Evolutionary conservation across 2,329 filamentous ascomycete genomes (phyloP).

Genomic region (Macrophomina pseudophaseolina): DNA sequence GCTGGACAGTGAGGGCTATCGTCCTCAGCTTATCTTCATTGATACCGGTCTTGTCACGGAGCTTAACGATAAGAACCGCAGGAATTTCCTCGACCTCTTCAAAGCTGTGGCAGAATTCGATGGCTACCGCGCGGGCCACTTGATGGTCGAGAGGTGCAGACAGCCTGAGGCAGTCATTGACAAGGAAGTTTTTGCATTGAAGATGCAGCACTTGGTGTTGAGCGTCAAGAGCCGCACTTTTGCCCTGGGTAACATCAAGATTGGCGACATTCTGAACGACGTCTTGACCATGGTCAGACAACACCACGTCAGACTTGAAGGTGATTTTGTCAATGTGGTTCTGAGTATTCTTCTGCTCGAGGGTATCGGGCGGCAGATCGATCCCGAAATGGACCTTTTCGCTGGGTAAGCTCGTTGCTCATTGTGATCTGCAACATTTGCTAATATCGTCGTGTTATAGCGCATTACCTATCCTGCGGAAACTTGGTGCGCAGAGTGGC

Average conservation of each 20-base stretch:
- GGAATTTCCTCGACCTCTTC: slow-evolving; percentile 95
- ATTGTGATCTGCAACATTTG: not conserved
- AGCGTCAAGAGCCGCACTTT: slow-evolving; percentile 90
- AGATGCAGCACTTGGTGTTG: slow-evolving; percentile 95
- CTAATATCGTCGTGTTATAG: slow-evolving; percentile 49
- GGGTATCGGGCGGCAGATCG: slow-evolving; percentile 85
- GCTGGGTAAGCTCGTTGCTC: slow-evolving; percentile 59
- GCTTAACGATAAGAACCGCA: slow-evolving; percentile 82
- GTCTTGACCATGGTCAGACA: slow-evolving; percentile 88
- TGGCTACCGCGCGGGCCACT: slow-evolving; percentile 88
- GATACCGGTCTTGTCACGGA: slow-evolving; percentile 96
- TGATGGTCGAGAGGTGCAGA: slow-evolving; percentile 95
- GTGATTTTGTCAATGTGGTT: slow-evolving; percentile 98
- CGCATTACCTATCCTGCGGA: slow-evolving; percentile 85
- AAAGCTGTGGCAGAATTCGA: slow-evolving; percentile 95
- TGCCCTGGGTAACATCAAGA: slow-evolving; percentile 91
- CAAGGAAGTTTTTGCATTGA: slow-evolving; percentile 86
- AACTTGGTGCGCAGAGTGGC: slow-evolving; percentile 80
- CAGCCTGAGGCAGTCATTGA: slow-evolving; percentile 91
- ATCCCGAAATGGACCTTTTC: slow-evolving; percentile 87
- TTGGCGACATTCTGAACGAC: slow-evolving; percentile 90
- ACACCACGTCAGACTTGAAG: slow-evolving; percentile 93
- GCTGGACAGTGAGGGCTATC: slow-evolving; percentile 85
- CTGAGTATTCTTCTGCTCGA: slow-evolving; percentile 92
- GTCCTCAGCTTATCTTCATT: slow-evolving; percentile 95